Evolutionary conservation across 805 yeast genomes (phyloP), one percentile per base, ranked within the genome.

Genomic region (Hanseniaspora pseudoguilliermondii): DNA sequence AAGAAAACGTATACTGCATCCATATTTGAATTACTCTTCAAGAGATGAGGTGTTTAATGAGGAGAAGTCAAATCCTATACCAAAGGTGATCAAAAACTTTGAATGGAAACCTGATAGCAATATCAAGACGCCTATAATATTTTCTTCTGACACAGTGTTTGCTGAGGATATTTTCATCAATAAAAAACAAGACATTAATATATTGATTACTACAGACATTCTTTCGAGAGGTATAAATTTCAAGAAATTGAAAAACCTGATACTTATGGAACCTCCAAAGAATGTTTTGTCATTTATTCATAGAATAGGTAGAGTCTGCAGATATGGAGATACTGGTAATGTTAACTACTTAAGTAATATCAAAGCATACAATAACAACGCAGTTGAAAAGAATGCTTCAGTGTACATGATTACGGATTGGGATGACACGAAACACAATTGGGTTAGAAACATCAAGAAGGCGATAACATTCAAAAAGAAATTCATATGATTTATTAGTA

Each of bases 281-380:
- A 82, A 84, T 16, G 79, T 96, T 0, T 82, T 87, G 20, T 97
- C 91, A 68, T 73, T 91, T 58, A 81, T 91, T 21, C 97, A 91
- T 66, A 74, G 98, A 59, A 84, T 87, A 1, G 98, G 98, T 1
- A 79, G 98, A 70, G 91, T 97, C 0, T 97, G 96, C 2, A 73
- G 98, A 66, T 46, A 43, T 13, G 56, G 56, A 18, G 56, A 52
- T 46, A 34, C 29, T 15, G 56, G 56, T 5, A 52, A 52, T 15
- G 47, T 23, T 6, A 27, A 38, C 18, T 52, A 52, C 16, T n/a
- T n/a, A 21, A 18, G 36, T 3, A 10, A 43, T 5, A 44, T 52
- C 6, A 44, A 52, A 20, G 38, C 34, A 3, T 46, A 51, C 15
- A 51, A 51, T 25, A 36, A 51, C 18, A 42, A 51, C 15, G 10